These are phyloP conservation scores for Grigorovia humatica DNA, from an alignment of 805 yeast genomes.

Conservation along the genomic window DNA sequence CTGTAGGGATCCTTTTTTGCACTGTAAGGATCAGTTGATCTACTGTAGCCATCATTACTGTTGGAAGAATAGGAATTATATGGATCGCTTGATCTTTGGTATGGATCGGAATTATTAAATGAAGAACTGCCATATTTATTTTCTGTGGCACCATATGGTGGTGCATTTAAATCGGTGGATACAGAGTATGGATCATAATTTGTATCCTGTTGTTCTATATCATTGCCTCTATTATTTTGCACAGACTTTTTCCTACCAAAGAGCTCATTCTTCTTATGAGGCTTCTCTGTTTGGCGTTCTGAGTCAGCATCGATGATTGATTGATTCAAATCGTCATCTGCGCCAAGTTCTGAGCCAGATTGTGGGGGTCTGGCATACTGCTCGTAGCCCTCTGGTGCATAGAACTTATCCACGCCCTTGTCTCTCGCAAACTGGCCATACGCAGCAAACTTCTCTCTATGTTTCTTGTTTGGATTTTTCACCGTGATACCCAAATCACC, in stretches of 20 bases:
- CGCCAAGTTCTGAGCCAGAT: neutral
- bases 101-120: neutral
- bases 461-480: conserved; percentile 27
- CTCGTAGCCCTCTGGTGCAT: conserved; percentile 34
- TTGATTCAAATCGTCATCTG: conserved; percentile 4
- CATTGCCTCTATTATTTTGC: neutral
- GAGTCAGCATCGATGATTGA: conserved; percentile 1
- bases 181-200: conserved; percentile 10
- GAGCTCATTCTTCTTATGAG: conserved; percentile 7
- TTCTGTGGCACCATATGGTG: neutral
- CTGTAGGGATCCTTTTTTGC: conserved; percentile 2
- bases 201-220: neutral
- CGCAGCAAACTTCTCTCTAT: conserved; percentile 37
- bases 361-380: conserved; percentile 15
- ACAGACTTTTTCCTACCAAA: conserved; percentile 7
- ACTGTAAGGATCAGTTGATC: conserved; percentile 6
- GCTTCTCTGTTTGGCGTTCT: neutral
- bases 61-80: neutral
- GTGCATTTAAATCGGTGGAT: conserved; percentile 1
- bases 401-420: conserved; percentile 26
- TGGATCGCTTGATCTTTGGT: neutral
- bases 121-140: neutral
- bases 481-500: conserved; percentile 35
- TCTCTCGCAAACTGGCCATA: conserved; percentile 39
- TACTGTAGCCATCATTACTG: neutral